These are phyloP conservation scores for sorghum (Sorghum bicolor) DNA, from an alignment of 176 grass and related monocot genomes.

Conservation along the genomic window Sorghum_bicolor_NCBIv3 NC_012870.2:68009001-68009500, in stretches of 20 bases:
- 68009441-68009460: neutral
- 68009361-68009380: neutral
- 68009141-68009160: neutral
- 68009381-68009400: neutral
- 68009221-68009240: neutral
- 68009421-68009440: neutral
- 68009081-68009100: neutral
- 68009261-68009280: neutral
- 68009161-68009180: neutral
- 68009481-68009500: neutral
- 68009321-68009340: neutral
- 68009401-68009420: neutral
- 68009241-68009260: neutral
- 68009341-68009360: neutral
- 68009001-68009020: neutral
- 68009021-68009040: neutral
- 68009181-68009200: neutral
- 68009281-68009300: neutral
- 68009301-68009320: neutral
- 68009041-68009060: neutral
- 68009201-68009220: neutral
- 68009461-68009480: neutral
- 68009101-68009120: neutral
- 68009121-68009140: neutral
- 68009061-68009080: neutral